These are phyloP conservation scores for Sisymbrium altissimum DNA, from an alignment of 345 rosid genomes.

Conservation along the genomic window DNA sequence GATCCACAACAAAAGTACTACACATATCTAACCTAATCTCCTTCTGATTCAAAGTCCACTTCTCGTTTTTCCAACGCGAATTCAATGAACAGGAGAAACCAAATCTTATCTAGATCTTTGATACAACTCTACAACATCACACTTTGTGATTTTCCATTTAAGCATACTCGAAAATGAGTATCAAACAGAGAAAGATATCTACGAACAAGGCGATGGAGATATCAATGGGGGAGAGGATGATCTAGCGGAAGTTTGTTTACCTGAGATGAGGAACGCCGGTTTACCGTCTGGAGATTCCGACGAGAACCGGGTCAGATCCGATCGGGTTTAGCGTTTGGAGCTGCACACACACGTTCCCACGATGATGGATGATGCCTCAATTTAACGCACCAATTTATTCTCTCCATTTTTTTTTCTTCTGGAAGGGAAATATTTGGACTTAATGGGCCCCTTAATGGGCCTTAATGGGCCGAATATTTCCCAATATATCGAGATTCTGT, in stretches of 20 bases:
- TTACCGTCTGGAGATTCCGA: conserved; percentile 25
- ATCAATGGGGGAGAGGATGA: not conserved
- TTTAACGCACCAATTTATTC: conserved; percentile 28
- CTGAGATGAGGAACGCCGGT: conserved; percentile 17
- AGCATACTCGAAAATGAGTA: not conserved
- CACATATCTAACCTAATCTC: not conserved
- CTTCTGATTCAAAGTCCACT: not conserved
- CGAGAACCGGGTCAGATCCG: conserved; percentile 24
- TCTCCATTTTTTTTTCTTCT: too few species aligned
- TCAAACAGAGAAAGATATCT: not conserved
- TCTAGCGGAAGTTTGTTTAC: not conserved
- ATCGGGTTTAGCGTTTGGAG: conserved; percentile 15
- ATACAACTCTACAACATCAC: not conserved
- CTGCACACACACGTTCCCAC: too few species aligned
- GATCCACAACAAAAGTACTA: not conserved
- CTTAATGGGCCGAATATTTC: conserved; percentile 32
- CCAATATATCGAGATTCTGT: too few species aligned
- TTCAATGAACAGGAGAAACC: not conserved
- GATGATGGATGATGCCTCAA: conserved; percentile 29
- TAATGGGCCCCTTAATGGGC: too few species aligned
- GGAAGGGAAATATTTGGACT: too few species aligned
- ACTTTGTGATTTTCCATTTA: not conserved
- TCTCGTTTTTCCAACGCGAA: not conserved
- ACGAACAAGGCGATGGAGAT: not conserved
- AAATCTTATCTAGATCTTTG: not conserved